Conservation (phyloP, 129 eudicot species). For the Arctium minus region DNA sequence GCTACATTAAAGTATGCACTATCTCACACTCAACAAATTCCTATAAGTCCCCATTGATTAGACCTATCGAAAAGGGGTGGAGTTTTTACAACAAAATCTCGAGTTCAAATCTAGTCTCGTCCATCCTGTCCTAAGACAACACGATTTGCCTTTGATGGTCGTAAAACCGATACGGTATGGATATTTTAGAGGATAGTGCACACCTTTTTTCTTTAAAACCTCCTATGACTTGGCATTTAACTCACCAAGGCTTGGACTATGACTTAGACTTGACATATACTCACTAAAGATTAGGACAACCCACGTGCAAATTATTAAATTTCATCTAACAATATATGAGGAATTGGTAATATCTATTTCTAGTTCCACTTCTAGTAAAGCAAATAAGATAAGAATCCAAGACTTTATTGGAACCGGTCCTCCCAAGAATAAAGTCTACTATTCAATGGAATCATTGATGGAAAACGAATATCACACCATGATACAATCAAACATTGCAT, state of each 20-base stretch:
- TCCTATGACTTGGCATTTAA: background rate
- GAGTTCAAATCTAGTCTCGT: background rate
- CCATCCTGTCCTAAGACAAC: background rate
- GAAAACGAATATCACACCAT: background rate
- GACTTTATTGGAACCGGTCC: slow-evolving; percentile 14
- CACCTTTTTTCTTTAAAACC: background rate
- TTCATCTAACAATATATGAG: background rate
- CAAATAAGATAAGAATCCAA: slow-evolving; percentile 6
- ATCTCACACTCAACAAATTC: background rate
- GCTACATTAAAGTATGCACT: background rate
- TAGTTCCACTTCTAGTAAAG: background rate
- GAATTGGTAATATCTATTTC: background rate
- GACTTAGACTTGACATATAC: background rate
- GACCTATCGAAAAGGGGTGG: too few relatives aligned
- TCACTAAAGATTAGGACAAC: background rate
- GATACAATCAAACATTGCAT: background rate
- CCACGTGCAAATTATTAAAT: background rate
- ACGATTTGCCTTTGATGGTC: background rate
- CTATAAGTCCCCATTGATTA: background rate
- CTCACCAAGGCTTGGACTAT: background rate
- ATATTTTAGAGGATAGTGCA: background rate
- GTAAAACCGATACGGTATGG: too few relatives aligned
- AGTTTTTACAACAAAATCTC: too few relatives aligned
- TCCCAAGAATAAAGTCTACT: slow-evolving; percentile 8
- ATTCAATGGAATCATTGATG: slow-evolving; percentile 3